phyloP scores from a whole-genome alignment of 768 basidiomycete genomes.

The Mycena galericulata region DNA sequence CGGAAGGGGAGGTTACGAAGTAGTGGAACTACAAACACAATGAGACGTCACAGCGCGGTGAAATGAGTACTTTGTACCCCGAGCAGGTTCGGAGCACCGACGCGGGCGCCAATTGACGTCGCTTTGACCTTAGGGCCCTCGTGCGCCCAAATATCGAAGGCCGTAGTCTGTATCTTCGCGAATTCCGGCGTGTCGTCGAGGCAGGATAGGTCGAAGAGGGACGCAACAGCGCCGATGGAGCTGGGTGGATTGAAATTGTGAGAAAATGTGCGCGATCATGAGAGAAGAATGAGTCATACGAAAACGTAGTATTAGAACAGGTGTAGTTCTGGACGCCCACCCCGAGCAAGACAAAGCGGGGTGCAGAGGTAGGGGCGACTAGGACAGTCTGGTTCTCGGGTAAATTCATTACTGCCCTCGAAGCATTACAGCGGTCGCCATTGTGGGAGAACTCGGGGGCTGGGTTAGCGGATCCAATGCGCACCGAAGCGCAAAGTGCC shows the following conservation, averaged over 20 bases:
- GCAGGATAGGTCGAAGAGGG: slow-evolving; percentile 69
- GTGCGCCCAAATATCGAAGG: slow-evolving; percentile 45
- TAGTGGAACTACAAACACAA: slow-evolving; percentile 45
- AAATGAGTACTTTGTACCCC: neutral
- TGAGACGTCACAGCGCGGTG: slow-evolving; percentile 22
- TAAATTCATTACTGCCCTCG: slow-evolving; percentile 41
- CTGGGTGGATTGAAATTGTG: slow-evolving; percentile 42
- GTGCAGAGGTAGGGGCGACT: slow-evolving; percentile 47
- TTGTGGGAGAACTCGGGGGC: neutral
- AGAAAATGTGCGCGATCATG: neutral
- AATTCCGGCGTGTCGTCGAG: slow-evolving; percentile 41
- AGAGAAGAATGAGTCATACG: slow-evolving; percentile 48
- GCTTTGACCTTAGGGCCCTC: slow-evolving; percentile 31
- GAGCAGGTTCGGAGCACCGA: neutral
- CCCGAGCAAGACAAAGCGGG: slow-evolving; percentile 57
- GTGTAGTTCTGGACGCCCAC: slow-evolving; percentile 70
- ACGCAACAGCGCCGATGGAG: slow-evolving; percentile 60
- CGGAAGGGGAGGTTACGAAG: slow-evolving; percentile 52
- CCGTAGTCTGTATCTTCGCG: slow-evolving; percentile 16
- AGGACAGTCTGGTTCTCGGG: slow-evolving; percentile 49
- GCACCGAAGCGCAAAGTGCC: neutral
- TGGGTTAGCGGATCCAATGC: neutral
- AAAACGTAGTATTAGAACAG: slow-evolving; percentile 56
- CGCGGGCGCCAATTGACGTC: neutral
- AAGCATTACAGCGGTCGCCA: slow-evolving; percentile 39